Percentiles rank a stretch among this genome's conserved stretches.
These are phyloP conservation scores for Chalciporus sp. DNA, from an alignment of 1,284 basidiomycete species.

Conservation along the genomic window DNA sequence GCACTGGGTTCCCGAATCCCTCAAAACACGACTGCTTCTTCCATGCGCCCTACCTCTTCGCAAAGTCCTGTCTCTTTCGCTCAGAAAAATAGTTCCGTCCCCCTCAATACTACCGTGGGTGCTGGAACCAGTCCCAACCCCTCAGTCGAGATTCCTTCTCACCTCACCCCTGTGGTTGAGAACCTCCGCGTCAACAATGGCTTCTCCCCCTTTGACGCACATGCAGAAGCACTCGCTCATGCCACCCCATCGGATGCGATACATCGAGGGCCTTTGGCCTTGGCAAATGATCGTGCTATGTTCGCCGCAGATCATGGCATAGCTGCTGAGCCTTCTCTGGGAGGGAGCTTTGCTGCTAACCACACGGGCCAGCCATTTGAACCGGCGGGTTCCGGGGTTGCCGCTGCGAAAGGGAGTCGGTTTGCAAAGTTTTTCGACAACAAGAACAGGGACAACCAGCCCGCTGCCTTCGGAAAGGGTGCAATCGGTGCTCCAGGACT, in stretches of 20 bases:
- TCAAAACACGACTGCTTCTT: slow-evolving; percentile 21
- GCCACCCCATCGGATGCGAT: slow-evolving; percentile 35
- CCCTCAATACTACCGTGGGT: slow-evolving; percentile 28
- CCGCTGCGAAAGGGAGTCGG: slow-evolving; percentile 67
- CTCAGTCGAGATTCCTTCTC: slow-evolving; percentile 25
- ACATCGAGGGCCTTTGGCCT: slow-evolving; percentile 35
- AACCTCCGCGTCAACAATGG: slow-evolving; percentile 30
- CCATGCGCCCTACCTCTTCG: slow-evolving; percentile 22
- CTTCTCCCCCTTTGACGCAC: slow-evolving; percentile 64
- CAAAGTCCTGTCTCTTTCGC: slow-evolving; percentile 24
- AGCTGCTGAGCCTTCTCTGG: slow-evolving; percentile 18
- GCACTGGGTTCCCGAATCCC: slow-evolving; percentile 60
- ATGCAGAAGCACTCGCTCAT: slow-evolving; percentile 36
- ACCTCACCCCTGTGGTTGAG: slow-evolving; percentile 27
- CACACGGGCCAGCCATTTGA: slow-evolving; percentile 36
- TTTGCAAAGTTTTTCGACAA: slow-evolving; percentile 83
- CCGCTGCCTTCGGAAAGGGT: slow-evolving; percentile 40
- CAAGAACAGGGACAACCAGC: slow-evolving; percentile 54
- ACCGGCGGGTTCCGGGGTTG: slow-evolving; percentile 39
- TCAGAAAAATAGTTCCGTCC: slow-evolving; percentile 24
- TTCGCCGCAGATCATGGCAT: slow-evolving; percentile 29
- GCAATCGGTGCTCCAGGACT: slow-evolving; percentile 42
- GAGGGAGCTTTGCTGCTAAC: slow-evolving; percentile 20
- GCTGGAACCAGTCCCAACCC: slow-evolving; percentile 11
- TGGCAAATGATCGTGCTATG: slow-evolving; percentile 21